Conservation (phyloP, 1,284 basidiomycete species). For the Leccinum insolens region DNA sequence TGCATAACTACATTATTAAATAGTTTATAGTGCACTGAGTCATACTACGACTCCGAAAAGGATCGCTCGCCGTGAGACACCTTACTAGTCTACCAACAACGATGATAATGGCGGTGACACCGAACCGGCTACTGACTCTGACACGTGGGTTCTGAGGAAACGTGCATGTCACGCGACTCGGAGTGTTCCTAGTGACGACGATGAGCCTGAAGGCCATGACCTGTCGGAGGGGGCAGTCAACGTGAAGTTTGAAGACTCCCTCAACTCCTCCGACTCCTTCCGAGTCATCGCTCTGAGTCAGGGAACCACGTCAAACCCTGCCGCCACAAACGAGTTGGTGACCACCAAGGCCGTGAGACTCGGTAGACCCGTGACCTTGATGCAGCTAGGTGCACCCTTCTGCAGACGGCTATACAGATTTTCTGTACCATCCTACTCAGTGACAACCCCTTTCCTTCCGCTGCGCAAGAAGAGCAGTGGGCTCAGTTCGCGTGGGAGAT, state of each 20-base stretch:
- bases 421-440: background rate
- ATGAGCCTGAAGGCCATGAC: background rate
- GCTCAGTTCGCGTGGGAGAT: background rate
- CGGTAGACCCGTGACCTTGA: background rate
- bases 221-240: background rate
- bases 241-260: background rate
- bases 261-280: background rate
- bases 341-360: background rate
- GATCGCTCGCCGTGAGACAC: background rate
- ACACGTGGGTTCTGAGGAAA: background rate
- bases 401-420: background rate
- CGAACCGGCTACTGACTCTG: background rate
- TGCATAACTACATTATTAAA: background rate
- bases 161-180: background rate
- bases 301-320: background rate
- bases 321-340: background rate
- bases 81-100: background rate
- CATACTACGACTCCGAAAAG: background rate
- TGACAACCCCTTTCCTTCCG: background rate
- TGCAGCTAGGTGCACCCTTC: background rate
- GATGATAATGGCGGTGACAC: background rate
- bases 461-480: background rate
- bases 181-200: background rate
- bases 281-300: background rate
- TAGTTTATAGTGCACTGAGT: background rate